Evolutionary conservation across 2,329 filamentous ascomycete genomes (phyloP).

Genomic region (Penicillium verrucosum): DNA sequence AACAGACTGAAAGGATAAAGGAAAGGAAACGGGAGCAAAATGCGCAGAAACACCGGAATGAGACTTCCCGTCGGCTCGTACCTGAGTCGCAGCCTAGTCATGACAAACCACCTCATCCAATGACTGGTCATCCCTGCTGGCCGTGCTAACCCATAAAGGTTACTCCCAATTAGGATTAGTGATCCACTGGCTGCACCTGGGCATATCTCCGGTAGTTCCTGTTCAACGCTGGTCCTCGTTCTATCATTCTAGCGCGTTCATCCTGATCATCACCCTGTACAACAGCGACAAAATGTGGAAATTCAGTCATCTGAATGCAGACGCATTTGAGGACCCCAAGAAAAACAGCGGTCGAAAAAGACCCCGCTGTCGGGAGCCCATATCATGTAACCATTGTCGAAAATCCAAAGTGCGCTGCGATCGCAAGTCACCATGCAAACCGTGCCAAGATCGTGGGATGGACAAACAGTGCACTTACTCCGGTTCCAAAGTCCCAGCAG

Average conservation of each 20-base stretch:
- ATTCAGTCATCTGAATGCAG: not conserved
- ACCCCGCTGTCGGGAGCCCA: not conserved
- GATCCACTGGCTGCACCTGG: too few relatives aligned
- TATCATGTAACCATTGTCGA: constrained; percentile 1
- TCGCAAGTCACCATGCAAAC: constrained; percentile 7
- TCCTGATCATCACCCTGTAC: not conserved
- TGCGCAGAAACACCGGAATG: not conserved
- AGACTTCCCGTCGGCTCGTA: not conserved
- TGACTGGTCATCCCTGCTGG: too few relatives aligned
- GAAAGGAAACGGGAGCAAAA: not conserved
- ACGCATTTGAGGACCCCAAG: constrained; percentile 2
- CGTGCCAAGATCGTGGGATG: constrained; percentile 3
- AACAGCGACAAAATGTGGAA: not conserved
- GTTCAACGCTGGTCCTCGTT: not conserved
- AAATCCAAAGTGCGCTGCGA: constrained; percentile 5
- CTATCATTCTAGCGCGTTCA: not conserved
- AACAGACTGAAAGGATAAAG: constrained; percentile 2
- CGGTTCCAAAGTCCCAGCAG: not conserved
- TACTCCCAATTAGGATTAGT: too few relatives aligned
- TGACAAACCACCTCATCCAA: too few relatives aligned
- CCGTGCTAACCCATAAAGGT: too few relatives aligned
- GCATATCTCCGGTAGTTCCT: not conserved
- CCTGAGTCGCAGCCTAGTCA: too few relatives aligned
- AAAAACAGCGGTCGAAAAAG: constrained; percentile 6
- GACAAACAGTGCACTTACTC: not conserved